A percentile compares a stretch with the other conserved stretches of the same genome.
Conservation (phyloP, 495 filamentous ascomycete species). For the Penicillium flavigenum region DNA sequence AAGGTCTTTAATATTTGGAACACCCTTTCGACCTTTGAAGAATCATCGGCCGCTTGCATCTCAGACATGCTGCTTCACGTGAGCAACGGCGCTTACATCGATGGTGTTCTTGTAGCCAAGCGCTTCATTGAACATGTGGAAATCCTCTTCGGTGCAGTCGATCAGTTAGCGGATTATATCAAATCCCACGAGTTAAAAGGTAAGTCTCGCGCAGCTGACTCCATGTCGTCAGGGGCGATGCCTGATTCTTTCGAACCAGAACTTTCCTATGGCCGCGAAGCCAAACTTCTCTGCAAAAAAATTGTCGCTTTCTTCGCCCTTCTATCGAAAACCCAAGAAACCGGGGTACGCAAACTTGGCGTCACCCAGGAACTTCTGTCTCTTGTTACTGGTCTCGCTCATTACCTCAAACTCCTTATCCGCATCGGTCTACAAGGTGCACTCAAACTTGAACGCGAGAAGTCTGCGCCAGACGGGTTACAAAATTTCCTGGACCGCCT, state of each 20-base stretch:
- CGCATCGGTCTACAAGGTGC: slow-evolving; percentile 94
- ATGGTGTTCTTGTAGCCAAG: slow-evolving; percentile 94
- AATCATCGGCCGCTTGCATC: slow-evolving; percentile 96
- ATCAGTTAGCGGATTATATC: slow-evolving; percentile 75
- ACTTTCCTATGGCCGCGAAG: slow-evolving; percentile 87
- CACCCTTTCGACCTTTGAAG: slow-evolving; percentile 93
- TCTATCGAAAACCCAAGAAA: slow-evolving; percentile 90
- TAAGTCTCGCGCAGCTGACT: slow-evolving; percentile 37
- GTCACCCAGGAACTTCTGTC: slow-evolving; percentile 96
- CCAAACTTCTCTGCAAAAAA: slow-evolving; percentile 98
- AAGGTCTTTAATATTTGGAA: slow-evolving; percentile 99
- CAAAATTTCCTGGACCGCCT: slow-evolving; percentile 79
- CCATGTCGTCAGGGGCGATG: slow-evolving; percentile 1
- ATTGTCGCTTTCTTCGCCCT: slow-evolving; percentile 97
- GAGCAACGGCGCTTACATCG: slow-evolving; percentile 94
- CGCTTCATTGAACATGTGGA: slow-evolving; percentile 96
- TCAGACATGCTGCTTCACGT: slow-evolving; percentile 99
- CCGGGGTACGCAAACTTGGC: slow-evolving; percentile 78
- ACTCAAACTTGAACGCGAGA: slow-evolving; percentile 85
- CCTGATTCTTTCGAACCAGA: slow-evolving; percentile 48
- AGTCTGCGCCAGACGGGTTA: slow-evolving; percentile 68
- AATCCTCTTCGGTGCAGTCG: slow-evolving; percentile 84
- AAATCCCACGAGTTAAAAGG: slow-evolving; percentile 69
- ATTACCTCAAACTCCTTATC: slow-evolving; percentile 97
- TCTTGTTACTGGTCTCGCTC: slow-evolving; percentile 92